Base-by-base conservation (phyloP, 352 stramenopile species). In the Globisporangium carolinianum region DNA sequence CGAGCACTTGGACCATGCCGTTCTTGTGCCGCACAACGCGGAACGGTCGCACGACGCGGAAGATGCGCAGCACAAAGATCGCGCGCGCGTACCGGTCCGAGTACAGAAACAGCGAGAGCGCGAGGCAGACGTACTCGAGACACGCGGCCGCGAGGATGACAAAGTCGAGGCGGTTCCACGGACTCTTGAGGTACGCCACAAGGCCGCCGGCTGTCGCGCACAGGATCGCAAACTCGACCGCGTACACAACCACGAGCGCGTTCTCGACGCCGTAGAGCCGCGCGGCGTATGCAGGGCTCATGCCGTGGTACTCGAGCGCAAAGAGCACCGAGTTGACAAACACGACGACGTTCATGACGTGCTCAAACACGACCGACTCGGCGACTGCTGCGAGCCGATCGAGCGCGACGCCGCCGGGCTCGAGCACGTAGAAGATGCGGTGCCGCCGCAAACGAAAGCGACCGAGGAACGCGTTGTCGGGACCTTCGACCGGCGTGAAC, bases 101-200 rank as follows among this genome's bases (percentile, higher is more conserved):
- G 53, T 89, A 87, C 6, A 77, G 57, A 14, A 88, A 65, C 32
- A 92, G 55, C 0, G 79, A 87, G 4, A 62, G 78, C 0, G 63
- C 67, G 50, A 90, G 61, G n/a, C 76, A 78, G 18, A 87, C 59
- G 46, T 84, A 86, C 47, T 92, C 82, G n/a, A 91, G 45, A 14
- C 71, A 76, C 3, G 78, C 79, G 8, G 76, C 76, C 17, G 69
- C 67, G n/a, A 92, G 67, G 5, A 92, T 73, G 12, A 89, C 53
- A 14, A 86, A 88, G 63, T 92, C 80, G 14, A 94, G 61, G 7
- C 80, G 84, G 48, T 94, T 90, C 84, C 84, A 94, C 10, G 82
- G 80, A 48, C 77, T 89, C 61, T 87, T 80, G 41, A 94, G 61
- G 55, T 92, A 94, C 15, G 67, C 68, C 3, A 78, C 57, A 2